Percentiles rank a stretch among this genome's conserved stretches.
These are phyloP conservation scores for Geotrichum candidum DNA, from an alignment of 1,139 yeast genomes.

Conservation along the genomic window DNA sequence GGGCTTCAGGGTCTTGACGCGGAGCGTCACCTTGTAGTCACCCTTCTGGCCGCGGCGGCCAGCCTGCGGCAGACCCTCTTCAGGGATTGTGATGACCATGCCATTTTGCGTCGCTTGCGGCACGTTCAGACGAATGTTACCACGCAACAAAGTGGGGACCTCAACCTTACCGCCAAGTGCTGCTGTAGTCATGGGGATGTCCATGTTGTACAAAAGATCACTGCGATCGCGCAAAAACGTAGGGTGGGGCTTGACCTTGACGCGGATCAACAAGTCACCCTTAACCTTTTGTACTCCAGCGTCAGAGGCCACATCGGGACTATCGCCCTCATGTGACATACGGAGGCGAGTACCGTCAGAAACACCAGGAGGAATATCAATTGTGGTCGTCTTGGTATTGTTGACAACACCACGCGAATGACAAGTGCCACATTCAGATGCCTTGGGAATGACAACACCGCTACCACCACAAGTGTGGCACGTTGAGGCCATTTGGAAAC, in stretches of 20 bases:
- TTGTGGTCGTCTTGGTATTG: conserved; percentile 58
- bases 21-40: conserved; percentile 68
- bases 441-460: conserved; percentile 67
- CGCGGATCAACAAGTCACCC: conserved; percentile 83
- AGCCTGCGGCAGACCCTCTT: conserved; percentile 76
- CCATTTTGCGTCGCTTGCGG: conserved; percentile 84
- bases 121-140: conserved; percentile 65
- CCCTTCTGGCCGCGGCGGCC: conserved; percentile 50
- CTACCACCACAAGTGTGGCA: conserved; percentile 84
- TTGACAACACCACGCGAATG: conserved; percentile 85
- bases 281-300: conserved; percentile 53
- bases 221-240: conserved; percentile 60
- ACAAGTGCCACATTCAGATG: conserved; percentile 72
- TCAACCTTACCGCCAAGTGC: conserved; percentile 88
- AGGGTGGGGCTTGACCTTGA: conserved; percentile 70
- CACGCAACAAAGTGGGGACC: conserved; percentile 81
- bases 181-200: conserved; percentile 90
- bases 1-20: conserved; percentile 68
- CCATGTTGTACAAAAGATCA: conserved; percentile 57
- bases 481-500: conserved; percentile 95
- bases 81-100: conserved; percentile 67
- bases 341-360: conserved; percentile 81
- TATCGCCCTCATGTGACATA: conserved; percentile 85
- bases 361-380: conserved; percentile 85
- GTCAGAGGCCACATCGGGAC: conserved; percentile 50